Conservation (phyloP, 2,329 filamentous ascomycete species). For the Pseudopithomyces chartarum region DNA sequence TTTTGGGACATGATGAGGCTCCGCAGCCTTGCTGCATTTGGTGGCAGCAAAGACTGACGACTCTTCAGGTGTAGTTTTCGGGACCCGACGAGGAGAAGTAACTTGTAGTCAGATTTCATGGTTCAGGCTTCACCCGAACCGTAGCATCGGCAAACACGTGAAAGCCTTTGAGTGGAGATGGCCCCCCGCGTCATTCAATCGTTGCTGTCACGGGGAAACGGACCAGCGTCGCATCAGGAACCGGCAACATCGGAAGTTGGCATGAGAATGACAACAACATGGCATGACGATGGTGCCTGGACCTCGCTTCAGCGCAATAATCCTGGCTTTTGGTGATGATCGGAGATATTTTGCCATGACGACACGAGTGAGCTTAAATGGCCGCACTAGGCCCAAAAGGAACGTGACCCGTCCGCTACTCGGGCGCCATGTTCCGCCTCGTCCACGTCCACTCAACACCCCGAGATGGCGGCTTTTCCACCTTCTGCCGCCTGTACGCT, state of each 20-base stretch:
- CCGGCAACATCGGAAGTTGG: not conserved
- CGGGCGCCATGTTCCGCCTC: not conserved
- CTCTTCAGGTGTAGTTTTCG: not conserved
- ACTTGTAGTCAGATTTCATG: constrained; percentile 1
- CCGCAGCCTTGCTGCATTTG: constrained; percentile 19
- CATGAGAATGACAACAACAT: not conserved
- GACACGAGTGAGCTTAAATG: constrained; percentile 27
- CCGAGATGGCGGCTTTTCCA: constrained; percentile 12
- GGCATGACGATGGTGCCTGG: not conserved
- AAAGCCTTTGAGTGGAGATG: not conserved
- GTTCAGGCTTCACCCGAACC: not conserved
- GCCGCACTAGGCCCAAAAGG: constrained; percentile 18
- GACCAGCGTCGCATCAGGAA: not conserved
- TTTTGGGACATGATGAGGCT: constrained; percentile 27
- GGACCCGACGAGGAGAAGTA: not conserved
- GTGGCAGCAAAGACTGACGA: not conserved
- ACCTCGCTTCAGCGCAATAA: not conserved
- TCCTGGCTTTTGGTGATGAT: constrained; percentile 10
- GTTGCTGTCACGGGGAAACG: not conserved
- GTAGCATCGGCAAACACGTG: not conserved
- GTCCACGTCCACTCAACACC: constrained; percentile 2
- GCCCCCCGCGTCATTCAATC: not conserved
- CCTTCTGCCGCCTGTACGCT: constrained; percentile 20
- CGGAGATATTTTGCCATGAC: constrained; percentile 28
- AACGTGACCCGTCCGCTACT: not conserved